Conservation (phyloP, 345 rosid genomes). For the Lenwebbia sp. region DNA sequence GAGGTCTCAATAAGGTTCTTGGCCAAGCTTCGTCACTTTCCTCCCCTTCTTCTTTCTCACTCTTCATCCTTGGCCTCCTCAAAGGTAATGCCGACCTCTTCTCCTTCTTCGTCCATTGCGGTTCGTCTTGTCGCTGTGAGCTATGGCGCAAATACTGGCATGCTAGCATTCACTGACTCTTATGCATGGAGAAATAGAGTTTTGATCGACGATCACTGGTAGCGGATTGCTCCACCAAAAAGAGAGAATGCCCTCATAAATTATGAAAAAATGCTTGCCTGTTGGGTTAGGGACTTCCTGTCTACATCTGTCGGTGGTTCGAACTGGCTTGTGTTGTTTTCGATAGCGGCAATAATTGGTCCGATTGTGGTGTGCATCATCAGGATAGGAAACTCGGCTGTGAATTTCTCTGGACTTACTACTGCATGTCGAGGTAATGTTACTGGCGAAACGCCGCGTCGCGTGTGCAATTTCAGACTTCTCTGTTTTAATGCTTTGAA, state of each 20-base stretch:
- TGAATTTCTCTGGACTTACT: constrained; percentile 84
- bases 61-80: constrained; percentile 47
- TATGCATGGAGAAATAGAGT: no score
- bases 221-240: no score
- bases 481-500: background rate
- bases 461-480: background rate
- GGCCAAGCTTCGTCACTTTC: constrained; percentile 43
- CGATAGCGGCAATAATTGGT: constrained; percentile 38
- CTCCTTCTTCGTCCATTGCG: background rate
- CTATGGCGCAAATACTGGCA: no score
- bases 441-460: background rate
- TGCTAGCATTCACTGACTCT: no score
- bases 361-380: constrained; percentile 42
- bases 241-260: no score
- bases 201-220: no score
- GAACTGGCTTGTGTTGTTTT: background rate
- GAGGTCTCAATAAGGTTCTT: constrained; percentile 51
- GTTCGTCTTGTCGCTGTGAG: background rate
- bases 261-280: no score
- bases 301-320: no score
- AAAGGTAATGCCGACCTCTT: constrained; percentile 20
- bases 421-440: constrained; percentile 54
- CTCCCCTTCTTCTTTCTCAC: constrained; percentile 58
- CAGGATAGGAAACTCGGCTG: constrained; percentile 53
- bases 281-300: no score